These are phyloP conservation scores for Bretschneidera sinensis DNA, from an alignment of 345 rosid species.

Conservation along the genomic window DNA sequence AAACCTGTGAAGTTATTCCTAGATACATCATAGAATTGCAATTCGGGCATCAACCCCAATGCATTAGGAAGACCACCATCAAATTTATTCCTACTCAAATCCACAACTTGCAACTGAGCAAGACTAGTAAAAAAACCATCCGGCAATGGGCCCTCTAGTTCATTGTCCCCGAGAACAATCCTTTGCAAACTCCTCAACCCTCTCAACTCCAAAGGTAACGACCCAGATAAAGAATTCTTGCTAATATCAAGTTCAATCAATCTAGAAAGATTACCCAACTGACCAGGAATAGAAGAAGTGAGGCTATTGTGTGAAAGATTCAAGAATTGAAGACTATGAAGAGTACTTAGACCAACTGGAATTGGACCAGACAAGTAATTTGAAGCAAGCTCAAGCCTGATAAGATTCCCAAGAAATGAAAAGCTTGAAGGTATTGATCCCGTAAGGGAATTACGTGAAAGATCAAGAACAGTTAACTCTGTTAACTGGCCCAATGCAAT, in stretches of 20 bases:
- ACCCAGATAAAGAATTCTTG: slow-evolving; percentile 44
- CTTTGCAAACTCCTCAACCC: slow-evolving; percentile 36
- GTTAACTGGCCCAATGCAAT: slow-evolving; percentile 36
- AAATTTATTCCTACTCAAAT: slow-evolving; percentile 44
- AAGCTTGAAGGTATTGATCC: slow-evolving; percentile 47
- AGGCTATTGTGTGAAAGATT: slow-evolving; percentile 51
- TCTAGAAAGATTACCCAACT: slow-evolving; percentile 41
- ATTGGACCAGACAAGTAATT: slow-evolving; percentile 45
- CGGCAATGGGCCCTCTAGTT: slow-evolving; percentile 32
- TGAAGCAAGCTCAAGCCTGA: slow-evolving; percentile 40
- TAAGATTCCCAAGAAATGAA: slow-evolving; percentile 32
- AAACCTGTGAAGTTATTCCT: slow-evolving; percentile 51
- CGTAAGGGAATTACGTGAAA: slow-evolving; percentile 45
- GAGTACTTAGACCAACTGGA: slow-evolving; percentile 38
- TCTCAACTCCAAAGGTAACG: slow-evolving; percentile 39
- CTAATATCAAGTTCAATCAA: too few species aligned
- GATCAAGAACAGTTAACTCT: slow-evolving; percentile 41
- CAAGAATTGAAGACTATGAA: slow-evolving; percentile 29
- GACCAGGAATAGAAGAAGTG: slow-evolving; percentile 39
- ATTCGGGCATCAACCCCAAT: slow-evolving; percentile 38
- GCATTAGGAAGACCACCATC: slow-evolving; percentile 42
- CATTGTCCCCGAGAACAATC: slow-evolving; percentile 41
- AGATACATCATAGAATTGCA: slow-evolving; percentile 56
- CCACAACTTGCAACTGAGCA: slow-evolving; percentile 33
- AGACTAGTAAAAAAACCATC: slow-evolving; percentile 37